Conservation (phyloP, 1,284 basidiomycete species). For the Chalciporus sp. region DNA sequence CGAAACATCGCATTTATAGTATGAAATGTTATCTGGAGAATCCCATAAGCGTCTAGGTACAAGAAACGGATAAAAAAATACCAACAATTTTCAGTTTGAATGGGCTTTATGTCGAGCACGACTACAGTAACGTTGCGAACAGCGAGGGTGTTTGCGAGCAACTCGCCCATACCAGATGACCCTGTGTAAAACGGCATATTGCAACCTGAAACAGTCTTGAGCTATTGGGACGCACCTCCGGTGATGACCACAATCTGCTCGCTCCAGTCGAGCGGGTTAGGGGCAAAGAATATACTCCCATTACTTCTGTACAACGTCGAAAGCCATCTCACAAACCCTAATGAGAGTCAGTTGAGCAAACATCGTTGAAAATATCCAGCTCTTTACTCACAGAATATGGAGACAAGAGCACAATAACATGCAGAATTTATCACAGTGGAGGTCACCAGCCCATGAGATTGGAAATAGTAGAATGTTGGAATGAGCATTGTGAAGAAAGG, state of each 20-base stretch:
- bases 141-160: slow-evolving; percentile 83
- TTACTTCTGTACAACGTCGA: slow-evolving; percentile 77
- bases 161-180: slow-evolving; percentile 84
- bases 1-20: slow-evolving; percentile 89
- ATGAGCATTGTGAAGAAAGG: slow-evolving; percentile 82
- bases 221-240: slow-evolving; percentile 60
- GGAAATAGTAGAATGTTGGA: slow-evolving; percentile 74
- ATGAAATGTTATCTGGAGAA: slow-evolving; percentile 70
- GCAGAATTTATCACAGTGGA: slow-evolving; percentile 52
- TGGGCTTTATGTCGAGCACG: slow-evolving; percentile 81
- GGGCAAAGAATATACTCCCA: slow-evolving; percentile 60
- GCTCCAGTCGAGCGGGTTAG: slow-evolving; percentile 71
- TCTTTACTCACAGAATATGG: slow-evolving; percentile 60
- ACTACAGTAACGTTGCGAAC: slow-evolving; percentile 81
- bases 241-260: slow-evolving; percentile 89
- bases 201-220: not conserved
- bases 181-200: slow-evolving; percentile 47
- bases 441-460: slow-evolving; percentile 56
- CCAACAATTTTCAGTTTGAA: slow-evolving; percentile 75
- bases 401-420: slow-evolving; percentile 58
- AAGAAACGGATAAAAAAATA: slow-evolving; percentile 6
- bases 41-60: not conserved
- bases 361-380: not conserved
- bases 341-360: slow-evolving; percentile 7
- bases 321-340: slow-evolving; percentile 71